phyloP scores from a whole-genome alignment of 2,329 filamentous ascomycete species.

The Colletotrichum sp. region DNA sequence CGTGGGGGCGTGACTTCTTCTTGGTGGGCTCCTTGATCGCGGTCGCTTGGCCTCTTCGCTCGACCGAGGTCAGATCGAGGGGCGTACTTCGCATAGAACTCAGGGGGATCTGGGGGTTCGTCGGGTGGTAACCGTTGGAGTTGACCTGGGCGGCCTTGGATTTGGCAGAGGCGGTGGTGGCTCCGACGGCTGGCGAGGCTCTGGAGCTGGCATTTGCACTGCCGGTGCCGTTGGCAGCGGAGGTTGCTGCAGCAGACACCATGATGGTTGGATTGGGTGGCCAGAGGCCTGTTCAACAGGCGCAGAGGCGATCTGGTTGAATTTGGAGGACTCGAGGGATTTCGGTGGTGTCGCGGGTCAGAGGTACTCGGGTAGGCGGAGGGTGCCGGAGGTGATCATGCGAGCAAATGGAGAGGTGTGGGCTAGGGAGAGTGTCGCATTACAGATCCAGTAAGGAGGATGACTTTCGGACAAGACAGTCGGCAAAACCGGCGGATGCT shows the following conservation, averaged over 20 bases:
- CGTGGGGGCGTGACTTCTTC: constrained; percentile 80
- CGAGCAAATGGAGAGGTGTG: background rate
- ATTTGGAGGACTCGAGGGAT: background rate
- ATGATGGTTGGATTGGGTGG: constrained; percentile 29
- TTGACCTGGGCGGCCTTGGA: constrained; percentile 55
- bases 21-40: constrained; percentile 78
- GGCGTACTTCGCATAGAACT: constrained; percentile 64
- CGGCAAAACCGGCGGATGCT: background rate
- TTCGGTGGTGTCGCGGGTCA: constrained; percentile 5
- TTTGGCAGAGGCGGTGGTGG: constrained; percentile 44
- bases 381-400: background rate
- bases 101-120: constrained; percentile 55
- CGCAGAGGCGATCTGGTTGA: background rate
- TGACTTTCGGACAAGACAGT: background rate
- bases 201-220: constrained; percentile 56
- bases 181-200: constrained; percentile 53
- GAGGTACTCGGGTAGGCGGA: background rate
- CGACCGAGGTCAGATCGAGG: constrained; percentile 87
- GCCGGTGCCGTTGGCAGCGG: constrained; percentile 36
- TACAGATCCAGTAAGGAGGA: background rate
- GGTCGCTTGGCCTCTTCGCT: constrained; percentile 84
- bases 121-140: constrained; percentile 57
- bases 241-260: constrained; percentile 44
- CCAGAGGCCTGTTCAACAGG: background rate
- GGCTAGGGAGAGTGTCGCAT: constrained; percentile 12